Evolutionary conservation across 1,139 yeast species (phyloP).

Genomic region (Scheffersomyces lignicola): DNA sequence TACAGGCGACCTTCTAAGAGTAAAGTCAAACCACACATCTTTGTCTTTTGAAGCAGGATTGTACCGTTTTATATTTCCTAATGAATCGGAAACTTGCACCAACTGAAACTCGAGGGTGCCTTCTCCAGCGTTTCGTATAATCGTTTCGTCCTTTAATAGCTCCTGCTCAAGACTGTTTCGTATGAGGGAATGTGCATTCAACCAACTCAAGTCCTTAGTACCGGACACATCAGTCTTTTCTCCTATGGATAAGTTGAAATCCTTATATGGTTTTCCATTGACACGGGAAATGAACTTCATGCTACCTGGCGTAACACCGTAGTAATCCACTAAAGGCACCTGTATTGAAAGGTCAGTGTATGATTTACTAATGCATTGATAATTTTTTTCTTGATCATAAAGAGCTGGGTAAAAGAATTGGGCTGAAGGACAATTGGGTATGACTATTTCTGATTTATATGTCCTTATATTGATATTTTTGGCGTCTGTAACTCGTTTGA

Average conservation of each 20-base stretch:
- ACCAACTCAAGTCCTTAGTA: slow-evolving; percentile 21
- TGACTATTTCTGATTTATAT: slow-evolving; percentile 60
- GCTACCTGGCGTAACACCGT: slow-evolving; percentile 76
- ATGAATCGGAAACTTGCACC: slow-evolving; percentile 66
- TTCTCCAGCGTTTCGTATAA: slow-evolving; percentile 31
- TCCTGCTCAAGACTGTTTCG: slow-evolving; percentile 40
- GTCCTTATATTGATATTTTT: slow-evolving; percentile 65
- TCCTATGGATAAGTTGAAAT: slow-evolving; percentile 17
- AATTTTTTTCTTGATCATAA: slow-evolving; percentile 23
- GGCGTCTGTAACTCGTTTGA: slow-evolving; percentile 64
- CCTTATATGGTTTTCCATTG: slow-evolving; percentile 39
- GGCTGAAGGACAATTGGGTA: slow-evolving; percentile 80
- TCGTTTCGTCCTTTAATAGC: slow-evolving; percentile 24
- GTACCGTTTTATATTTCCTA: slow-evolving; percentile 69
- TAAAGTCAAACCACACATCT: slow-evolving; percentile 54
- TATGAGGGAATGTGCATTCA: slow-evolving; percentile 24
- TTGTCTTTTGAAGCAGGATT: slow-evolving; percentile 44
- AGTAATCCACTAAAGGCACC: slow-evolving; percentile 50
- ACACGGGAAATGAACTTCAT: slow-evolving; percentile 60
- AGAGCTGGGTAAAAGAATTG: slow-evolving; percentile 39
- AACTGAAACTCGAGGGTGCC: slow-evolving; percentile 70
- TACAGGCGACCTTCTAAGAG: slow-evolving; percentile 63
- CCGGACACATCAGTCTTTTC: neutral
- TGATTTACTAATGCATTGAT: slow-evolving; percentile 55
- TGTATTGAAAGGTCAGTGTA: slow-evolving; percentile 48